Evolutionary conservation across 805 yeast species (phyloP), one percentile per base, ranked within the genome.

Genomic region (Maudiozyma barnettii): DNA sequence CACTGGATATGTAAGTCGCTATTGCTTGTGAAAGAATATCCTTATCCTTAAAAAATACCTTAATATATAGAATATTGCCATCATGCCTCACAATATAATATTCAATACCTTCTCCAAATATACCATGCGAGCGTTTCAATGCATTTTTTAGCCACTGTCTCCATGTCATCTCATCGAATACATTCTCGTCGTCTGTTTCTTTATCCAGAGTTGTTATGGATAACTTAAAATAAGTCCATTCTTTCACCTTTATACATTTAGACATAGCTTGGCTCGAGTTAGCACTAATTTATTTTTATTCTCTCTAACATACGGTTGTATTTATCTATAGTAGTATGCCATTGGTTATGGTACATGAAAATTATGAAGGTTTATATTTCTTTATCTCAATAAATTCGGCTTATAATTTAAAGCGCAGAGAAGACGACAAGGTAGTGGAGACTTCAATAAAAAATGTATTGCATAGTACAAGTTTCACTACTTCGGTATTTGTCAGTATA

Each of bases 81-180:
- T 57, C 53, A 3, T 47, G 53, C 20, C 58, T 47, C 13, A 70
- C 29, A n/a, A 71, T 47, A 2, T 60, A 59, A 10, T 61, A 56
- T 20, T 68, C 71, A 1, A 68, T 59, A 1, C 70, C 66, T 39
- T 63, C 64, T 0, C 76, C 76, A 52, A 71, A 67, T 4, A 69
- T 38, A 1, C 76, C 76, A 51, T 70, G 72, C 5, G 66, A 60
- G 19, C 63, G 59, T 26, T 53, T 59, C 21, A 71, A 49, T 0
- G 74, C 69, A 36, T 54, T 57, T 21, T 56, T 56, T 5, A 70
- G 50, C 58, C 66, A 61, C 23, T 66, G 65, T 22, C 58, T 65
- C 76, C 75, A 71, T 2, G 73, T 64, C 40, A 67, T 61, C 10
- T 55, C 50, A 47, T 70, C 73, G 3, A 69, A 42, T 18, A 31